Percentiles rank a stretch among this genome's conserved stretches.
Evolutionary conservation across 2,329 filamentous ascomycete species (phyloP).

Genomic region (Epichloe festucae): DNA sequence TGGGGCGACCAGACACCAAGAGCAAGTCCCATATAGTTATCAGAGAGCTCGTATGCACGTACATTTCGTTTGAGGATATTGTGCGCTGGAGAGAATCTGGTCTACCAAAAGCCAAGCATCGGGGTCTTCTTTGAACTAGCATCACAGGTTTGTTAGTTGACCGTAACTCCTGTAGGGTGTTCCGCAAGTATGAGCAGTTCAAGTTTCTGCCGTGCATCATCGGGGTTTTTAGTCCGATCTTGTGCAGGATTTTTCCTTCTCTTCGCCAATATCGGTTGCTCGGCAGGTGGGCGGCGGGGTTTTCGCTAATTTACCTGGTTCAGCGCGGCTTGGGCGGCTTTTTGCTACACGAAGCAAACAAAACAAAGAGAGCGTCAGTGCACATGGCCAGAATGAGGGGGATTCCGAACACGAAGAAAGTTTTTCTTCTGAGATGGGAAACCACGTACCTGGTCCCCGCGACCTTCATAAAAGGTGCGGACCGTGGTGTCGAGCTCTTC

Average conservation of each 20-base stretch:
- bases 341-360: conserved; percentile 53
- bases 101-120: conserved; percentile 97
- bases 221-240: not conserved
- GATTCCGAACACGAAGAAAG: not conserved
- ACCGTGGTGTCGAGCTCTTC: conserved; percentile 93
- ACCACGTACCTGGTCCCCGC: conserved; percentile 70
- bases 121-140: conserved; percentile 94
- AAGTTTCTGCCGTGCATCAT: not conserved
- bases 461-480: conserved; percentile 88
- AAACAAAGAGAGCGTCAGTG: conserved; percentile 26
- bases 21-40: not conserved
- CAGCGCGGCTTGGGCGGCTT: conserved; percentile 81
- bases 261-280: not conserved
- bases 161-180: not conserved
- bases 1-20: not conserved
- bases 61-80: conserved; percentile 96
- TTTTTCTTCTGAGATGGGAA: not conserved
- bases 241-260: not conserved
- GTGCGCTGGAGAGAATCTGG: conserved; percentile 86
- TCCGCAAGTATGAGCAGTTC: not conserved
- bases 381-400: not conserved
- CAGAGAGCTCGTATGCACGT: conserved; percentile 21
- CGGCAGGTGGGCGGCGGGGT: not conserved
- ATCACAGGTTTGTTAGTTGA: conserved; percentile 12
- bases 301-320: conserved; percentile 56